Evolutionary conservation across 2,329 filamentous ascomycete genomes (phyloP).

Genomic region (Fusarium denticulatum): DNA sequence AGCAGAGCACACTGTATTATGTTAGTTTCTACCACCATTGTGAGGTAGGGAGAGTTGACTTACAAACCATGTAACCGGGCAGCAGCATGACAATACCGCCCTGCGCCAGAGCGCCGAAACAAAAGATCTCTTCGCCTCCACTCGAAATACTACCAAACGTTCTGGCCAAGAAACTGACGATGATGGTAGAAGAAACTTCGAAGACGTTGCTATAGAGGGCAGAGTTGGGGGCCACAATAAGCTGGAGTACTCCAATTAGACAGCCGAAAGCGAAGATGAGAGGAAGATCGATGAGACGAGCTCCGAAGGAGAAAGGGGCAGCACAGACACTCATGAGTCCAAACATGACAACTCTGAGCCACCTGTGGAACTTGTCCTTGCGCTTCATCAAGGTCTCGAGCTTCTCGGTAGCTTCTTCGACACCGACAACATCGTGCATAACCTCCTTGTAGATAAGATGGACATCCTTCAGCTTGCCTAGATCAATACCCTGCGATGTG

Average conservation of each 20-base stretch:
- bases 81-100: constrained; percentile 73
- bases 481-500: constrained; percentile 65
- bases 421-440: constrained; percentile 67
- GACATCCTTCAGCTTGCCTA: constrained; percentile 69
- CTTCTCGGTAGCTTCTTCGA: constrained; percentile 65
- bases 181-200: constrained; percentile 68
- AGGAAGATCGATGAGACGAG: constrained; percentile 76
- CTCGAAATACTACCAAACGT: constrained; percentile 68
- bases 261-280: constrained; percentile 76
- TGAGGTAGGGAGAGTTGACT: constrained; percentile 33
- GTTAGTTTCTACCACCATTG: not conserved
- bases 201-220: constrained; percentile 75
- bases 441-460: constrained; percentile 73
- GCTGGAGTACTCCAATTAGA: constrained; percentile 74
- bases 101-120: constrained; percentile 72
- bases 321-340: constrained; percentile 77
- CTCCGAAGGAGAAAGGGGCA: constrained; percentile 79
- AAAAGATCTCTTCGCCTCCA: constrained; percentile 60
- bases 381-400: constrained; percentile 65
- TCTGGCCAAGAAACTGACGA: constrained; percentile 70
- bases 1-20: constrained; percentile 51
- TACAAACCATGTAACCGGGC: constrained; percentile 70
- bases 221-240: constrained; percentile 74
- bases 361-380: constrained; percentile 63
- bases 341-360: constrained; percentile 70